Evolutionary conservation across 805 yeast species (phyloP).

Genomic region (Grigorovia humatica): DNA sequence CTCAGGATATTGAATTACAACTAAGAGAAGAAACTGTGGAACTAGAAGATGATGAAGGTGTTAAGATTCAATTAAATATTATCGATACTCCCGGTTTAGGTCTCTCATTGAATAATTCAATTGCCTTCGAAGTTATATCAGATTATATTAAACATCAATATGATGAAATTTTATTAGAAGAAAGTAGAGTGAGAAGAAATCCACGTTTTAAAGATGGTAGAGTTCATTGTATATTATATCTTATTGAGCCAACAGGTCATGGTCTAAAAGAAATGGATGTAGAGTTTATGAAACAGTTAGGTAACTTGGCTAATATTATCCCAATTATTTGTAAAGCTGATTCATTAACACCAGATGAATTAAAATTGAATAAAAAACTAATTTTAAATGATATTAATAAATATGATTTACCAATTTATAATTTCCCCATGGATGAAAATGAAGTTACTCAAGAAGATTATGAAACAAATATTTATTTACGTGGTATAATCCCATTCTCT

Average conservation of each 20-base stretch:
- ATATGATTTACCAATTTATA: conserved; percentile 61
- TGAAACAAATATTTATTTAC: conserved; percentile 54
- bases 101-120: conserved; percentile 56
- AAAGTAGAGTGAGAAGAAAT: conserved; percentile 70
- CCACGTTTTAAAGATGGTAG: conserved; percentile 80
- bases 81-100: conserved; percentile 85
- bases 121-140: conserved; percentile 57
- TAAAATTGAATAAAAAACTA: conserved; percentile 60
- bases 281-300: conserved; percentile 65
- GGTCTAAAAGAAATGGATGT: conserved; percentile 71
- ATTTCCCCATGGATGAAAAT: conserved; percentile 53
- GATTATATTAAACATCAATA: conserved; percentile 74
- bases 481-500: conserved; percentile 56
- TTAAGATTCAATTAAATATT: conserved; percentile 62
- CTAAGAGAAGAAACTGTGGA: conserved; percentile 75
- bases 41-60: conserved; percentile 77
- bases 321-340: conserved; percentile 85
- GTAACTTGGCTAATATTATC: conserved; percentile 70
- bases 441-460: conserved; percentile 51
- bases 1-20: conserved; percentile 44
- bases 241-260: conserved; percentile 79
- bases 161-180: conserved; percentile 74
- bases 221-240: conserved; percentile 65
- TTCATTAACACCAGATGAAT: conserved; percentile 70
- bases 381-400: conserved; percentile 67